These are phyloP conservation scores for Arabidopsis suecica DNA, from an alignment of 345 rosid genomes.

Conservation along the genomic window DNA sequence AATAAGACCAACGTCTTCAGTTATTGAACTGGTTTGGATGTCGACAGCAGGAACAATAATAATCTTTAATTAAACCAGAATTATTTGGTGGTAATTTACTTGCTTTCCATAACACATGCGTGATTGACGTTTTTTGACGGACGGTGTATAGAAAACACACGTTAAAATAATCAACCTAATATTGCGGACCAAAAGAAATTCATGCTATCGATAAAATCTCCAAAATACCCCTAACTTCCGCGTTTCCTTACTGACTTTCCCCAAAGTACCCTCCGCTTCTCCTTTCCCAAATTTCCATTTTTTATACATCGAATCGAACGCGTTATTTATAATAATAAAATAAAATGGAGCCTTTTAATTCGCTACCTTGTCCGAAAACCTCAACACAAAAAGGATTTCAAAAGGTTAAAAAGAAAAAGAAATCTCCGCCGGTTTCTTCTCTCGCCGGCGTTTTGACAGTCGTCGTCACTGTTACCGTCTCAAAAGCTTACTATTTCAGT, in stretches of 20 bases:
- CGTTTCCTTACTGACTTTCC: background rate
- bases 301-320: background rate
- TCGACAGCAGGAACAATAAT: too few relatives aligned
- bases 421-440: constrained; percentile 31
- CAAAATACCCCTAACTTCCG: constrained; percentile 5
- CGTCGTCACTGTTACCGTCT: constrained; percentile 30
- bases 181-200: background rate
- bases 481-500: constrained; percentile 3
- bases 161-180: constrained; percentile 4
- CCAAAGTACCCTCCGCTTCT: constrained; percentile 1
- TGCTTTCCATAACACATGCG: too few relatives aligned
- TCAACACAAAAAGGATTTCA: constrained; percentile 17
- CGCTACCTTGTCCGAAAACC: constrained; percentile 40
- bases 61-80: too few relatives aligned
- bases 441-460: constrained; percentile 43
- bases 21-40: too few relatives aligned
- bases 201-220: background rate
- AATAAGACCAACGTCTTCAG: too few relatives aligned
- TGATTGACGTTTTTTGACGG: constrained; percentile 10
- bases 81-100: too few relatives aligned
- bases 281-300: background rate
- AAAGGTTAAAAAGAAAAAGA: background rate
- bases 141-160: constrained; percentile 16
- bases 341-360: background rate
- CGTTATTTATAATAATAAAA: background rate